phyloP scores from a whole-genome alignment of 805 yeast genomes.

The Lipomyces sp. region DNA sequence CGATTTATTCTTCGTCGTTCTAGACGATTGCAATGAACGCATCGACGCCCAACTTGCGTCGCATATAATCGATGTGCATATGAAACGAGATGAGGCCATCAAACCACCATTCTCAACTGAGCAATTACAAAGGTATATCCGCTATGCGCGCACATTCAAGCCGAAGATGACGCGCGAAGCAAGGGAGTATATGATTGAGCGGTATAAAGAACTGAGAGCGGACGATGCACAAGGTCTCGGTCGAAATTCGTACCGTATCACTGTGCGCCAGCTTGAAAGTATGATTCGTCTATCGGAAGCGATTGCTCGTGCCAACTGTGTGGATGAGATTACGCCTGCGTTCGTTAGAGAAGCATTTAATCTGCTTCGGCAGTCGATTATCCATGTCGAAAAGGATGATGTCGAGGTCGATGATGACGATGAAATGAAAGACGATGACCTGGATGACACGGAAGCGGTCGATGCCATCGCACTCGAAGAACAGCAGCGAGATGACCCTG shows the following conservation, averaged over 20 bases:
- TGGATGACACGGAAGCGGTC: constrained; percentile 17
- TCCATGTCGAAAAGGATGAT: constrained; percentile 93
- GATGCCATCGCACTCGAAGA: constrained; percentile 27
- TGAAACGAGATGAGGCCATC: constrained; percentile 87
- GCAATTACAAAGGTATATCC: constrained; percentile 84
- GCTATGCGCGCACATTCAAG: constrained; percentile 89
- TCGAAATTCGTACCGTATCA: constrained; percentile 86
- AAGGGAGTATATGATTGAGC: constrained; percentile 70
- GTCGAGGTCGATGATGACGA: constrained; percentile 79
- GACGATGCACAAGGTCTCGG: constrained; percentile 88
- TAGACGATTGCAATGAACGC: constrained; percentile 92
- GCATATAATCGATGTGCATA: constrained; percentile 91
- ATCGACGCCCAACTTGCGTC: constrained; percentile 88
- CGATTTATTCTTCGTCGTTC: constrained; percentile 89
- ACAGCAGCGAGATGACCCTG: constrained; percentile 33
- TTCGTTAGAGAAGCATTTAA: constrained; percentile 95
- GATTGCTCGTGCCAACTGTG: constrained; percentile 95
- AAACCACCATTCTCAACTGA: constrained; percentile 88
- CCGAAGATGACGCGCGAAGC: constrained; percentile 86
- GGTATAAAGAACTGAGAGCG: constrained; percentile 82
- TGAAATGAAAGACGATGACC: constrained; percentile 25
- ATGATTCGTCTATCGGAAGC: constrained; percentile 94
- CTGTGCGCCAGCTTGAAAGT: constrained; percentile 95
- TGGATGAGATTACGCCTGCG: constrained; percentile 78
- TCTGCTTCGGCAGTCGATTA: constrained; percentile 84